A percentile compares a stretch with the other conserved stretches of the same genome.
Conservation (phyloP, 75 land plant species). For the Cunninghamia lanceolata region DNA sequence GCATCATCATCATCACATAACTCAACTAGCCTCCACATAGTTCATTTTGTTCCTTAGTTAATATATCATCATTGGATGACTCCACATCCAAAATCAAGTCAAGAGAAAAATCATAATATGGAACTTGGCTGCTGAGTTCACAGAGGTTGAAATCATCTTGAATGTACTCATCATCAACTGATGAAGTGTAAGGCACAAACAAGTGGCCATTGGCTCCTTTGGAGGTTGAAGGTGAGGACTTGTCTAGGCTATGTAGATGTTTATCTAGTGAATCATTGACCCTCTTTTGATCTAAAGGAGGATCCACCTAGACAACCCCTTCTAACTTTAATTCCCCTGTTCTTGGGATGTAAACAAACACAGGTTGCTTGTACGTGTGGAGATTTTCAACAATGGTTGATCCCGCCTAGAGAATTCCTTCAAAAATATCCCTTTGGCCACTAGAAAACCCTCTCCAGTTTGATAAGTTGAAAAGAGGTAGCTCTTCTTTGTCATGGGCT, state of each 20-base stretch:
- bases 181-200: constrained; percentile 16
- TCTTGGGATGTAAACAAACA: constrained; percentile 93
- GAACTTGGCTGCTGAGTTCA: too few species aligned
- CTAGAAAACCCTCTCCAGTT: constrained; percentile 99
- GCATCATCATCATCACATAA: too few species aligned
- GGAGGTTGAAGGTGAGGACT: constrained; percentile 33
- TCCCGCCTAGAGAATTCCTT: constrained; percentile 97
- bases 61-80: constrained; percentile 71
- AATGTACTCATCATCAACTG: constrained; percentile 71
- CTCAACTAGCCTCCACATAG: too few species aligned
- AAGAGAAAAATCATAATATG: constrained; percentile 79
- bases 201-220: constrained; percentile 18
- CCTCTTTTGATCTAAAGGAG: constrained; percentile 23
- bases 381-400: constrained; percentile 97
- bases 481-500: constrained; percentile 91
- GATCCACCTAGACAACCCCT: constrained; percentile 34
- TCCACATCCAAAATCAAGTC: constrained; percentile 81
- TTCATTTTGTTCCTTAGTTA: too few species aligned
- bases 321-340: constrained; percentile 87
- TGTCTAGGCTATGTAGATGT: constrained; percentile 23
- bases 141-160: constrained; percentile 87
- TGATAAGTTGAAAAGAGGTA: constrained; percentile 92
- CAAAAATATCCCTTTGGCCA: constrained; percentile 95
- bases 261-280: constrained; percentile 30
- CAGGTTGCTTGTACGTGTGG: constrained; percentile 91